Base-by-base conservation (phyloP, 257 asterid species). In the Primulina huaijiensis region DNA sequence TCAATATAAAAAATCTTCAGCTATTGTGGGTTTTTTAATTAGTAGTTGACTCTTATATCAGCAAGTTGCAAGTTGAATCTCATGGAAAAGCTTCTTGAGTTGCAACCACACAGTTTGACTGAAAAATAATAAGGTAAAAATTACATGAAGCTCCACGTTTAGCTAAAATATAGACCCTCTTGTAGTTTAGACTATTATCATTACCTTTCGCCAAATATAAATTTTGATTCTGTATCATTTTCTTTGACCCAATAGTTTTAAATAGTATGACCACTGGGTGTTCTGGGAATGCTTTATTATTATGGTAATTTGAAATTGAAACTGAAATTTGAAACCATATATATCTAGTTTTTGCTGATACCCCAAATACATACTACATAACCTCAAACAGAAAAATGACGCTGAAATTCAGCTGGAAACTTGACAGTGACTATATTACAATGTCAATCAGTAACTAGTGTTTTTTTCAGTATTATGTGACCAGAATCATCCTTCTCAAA, bases 401-500 rank as follows among this genome's bases (percentile, higher is more conserved):
- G 55, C 19, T 46, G 19, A 14, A 46, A 46, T 46, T 40, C 55
- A 46, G 55, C 19, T 46, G 55, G 55, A 46, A 11, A 40, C 52
- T 8, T 10, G 52, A 4, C 52, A 2, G 1, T 9, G 17, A 0
- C 17, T 8, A 10, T 10, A 37, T 64, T 9, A 52, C 64, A 60
- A 23, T 27, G 69, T 76, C 72, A 79, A 56, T 78, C 69, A 25
- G 62, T 75, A 67, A 55, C 4, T 6, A 75, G 79, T 25, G 90
- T 80, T 65, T 77, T 79, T 74, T 76, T 85, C 67, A 87, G 85
- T 66, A 80, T 71, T 72, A 81, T 68, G 64, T 69, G 86, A 69
- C 96, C 92, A 8, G 86, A 79, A 16, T 85, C 87, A 23, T 87
- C 96, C 75, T 87, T 90, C 35, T 88, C 96, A 23, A 85, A 88